phyloP scores from a whole-genome alignment of 208 protist species.

The Naegleria lovaniensis region DNA sequence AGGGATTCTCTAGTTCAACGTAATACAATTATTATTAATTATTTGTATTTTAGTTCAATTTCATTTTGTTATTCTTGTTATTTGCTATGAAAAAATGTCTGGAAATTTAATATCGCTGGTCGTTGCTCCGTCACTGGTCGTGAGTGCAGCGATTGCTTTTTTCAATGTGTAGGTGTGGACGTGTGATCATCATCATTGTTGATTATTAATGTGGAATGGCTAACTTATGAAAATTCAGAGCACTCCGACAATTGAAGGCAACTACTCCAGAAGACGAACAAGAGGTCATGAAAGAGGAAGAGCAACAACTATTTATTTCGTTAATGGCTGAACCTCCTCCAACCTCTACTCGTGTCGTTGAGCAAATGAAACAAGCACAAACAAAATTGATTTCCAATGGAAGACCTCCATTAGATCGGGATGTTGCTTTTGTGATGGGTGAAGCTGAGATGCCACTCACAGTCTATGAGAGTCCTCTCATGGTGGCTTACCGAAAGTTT shows the following conservation, averaged over 20 bases:
- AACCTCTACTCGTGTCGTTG: neutral
- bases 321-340: neutral
- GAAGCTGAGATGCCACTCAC: neutral
- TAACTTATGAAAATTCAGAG: neutral
- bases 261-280: neutral
- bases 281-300: neutral
- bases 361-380: neutral
- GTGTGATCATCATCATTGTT: neutral
- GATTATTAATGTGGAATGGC: neutral
- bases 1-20: too few relatives aligned
- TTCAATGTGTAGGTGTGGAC: neutral
- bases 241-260: neutral
- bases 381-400: neutral
- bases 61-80: too few relatives aligned
- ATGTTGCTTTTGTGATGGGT: neutral
- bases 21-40: too few relatives aligned
- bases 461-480: slow-evolving; percentile 12
- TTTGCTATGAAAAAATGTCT: too few relatives aligned
- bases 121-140: neutral
- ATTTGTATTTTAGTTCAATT: too few relatives aligned
- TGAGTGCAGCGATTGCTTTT: neutral
- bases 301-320: neutral
- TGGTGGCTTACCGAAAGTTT: neutral
- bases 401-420: neutral
- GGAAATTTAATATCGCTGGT: neutral